Base-by-base conservation (phyloP, 1,139 yeast species). In the Candida sp. region DNA sequence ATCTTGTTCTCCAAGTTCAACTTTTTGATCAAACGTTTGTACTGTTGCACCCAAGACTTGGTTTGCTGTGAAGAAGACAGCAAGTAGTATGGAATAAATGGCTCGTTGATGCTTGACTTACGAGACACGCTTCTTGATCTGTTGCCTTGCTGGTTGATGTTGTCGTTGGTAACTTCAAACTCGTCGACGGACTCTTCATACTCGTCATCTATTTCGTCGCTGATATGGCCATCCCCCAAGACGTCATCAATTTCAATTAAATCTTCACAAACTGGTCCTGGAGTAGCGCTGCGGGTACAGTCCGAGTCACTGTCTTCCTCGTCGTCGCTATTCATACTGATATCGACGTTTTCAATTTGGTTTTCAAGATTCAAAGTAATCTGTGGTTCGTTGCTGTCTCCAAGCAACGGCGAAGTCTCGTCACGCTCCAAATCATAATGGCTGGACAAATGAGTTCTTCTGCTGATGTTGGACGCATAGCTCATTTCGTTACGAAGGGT, bases 1-100 rank as follows among this genome's bases (percentile, higher is more conserved):
- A 77, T 69, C 53, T 67, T 72, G 50, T 75, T 69, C 42, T 63
- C 66, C 27, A 77, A 57, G 34, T 73, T 68, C 28, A 77, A 61
- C 31, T 58, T 59, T 31, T 61, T 58, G 7, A 73, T 65, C 3
- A 76, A 68, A 28, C 66, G 65, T 7, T 54, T 57, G 58, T 66
- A 75, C 49, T 66, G 61, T 43, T 58, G 55, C 23, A 63, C 51
- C 49, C 63, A 59, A 9, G 53, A 50, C 22, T 49, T 56, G 3
- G 61, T 47, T n/a, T 58, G 52, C 7, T 56, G 60, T 0, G 65
- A 22, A 60, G 59, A 43, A 43, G 51, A 42, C n/a, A 57, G 54
- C 35, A 40, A 55, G 37, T 45, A 54, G 12, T 50, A 53, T 1
- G 73, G 77, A 7, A 65, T 54, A 51, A 75, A 75, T 39, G 63